Conservation (phyloP, 805 yeast species). For the Saccharomycopsis capsularis region DNA sequence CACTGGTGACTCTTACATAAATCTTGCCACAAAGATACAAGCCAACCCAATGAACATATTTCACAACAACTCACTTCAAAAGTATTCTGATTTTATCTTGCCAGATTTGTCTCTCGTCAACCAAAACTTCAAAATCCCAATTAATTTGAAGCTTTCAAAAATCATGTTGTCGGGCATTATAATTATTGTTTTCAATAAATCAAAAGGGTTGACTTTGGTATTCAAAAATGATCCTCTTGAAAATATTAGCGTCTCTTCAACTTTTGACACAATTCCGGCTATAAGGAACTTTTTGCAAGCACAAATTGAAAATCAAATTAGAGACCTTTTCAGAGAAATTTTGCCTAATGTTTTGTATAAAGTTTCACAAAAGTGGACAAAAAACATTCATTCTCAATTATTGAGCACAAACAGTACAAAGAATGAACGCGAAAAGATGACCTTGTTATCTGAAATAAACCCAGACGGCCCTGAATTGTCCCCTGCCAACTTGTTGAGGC, state of each 20-base stretch:
- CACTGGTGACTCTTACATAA: slow-evolving; percentile 67
- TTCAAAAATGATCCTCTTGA: slow-evolving; percentile 87
- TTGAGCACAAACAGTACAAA: slow-evolving; percentile 13
- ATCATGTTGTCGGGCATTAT: slow-evolving; percentile 74
- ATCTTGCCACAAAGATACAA: slow-evolving; percentile 71
- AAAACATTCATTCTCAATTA: slow-evolving; percentile 28
- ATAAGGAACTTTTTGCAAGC: slow-evolving; percentile 76
- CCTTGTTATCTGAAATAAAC: slow-evolving; percentile 44
- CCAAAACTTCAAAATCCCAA: slow-evolving; percentile 68
- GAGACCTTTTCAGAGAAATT: slow-evolving; percentile 76
- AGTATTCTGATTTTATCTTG: slow-evolving; percentile 46
- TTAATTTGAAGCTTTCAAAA: slow-evolving; percentile 66
- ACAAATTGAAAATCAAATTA: slow-evolving; percentile 74
- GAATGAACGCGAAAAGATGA: slow-evolving; percentile 27
- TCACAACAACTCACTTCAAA: slow-evolving; percentile 29
- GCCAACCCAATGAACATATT: slow-evolving; percentile 78
- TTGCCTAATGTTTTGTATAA: slow-evolving; percentile 76
- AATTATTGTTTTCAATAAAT: slow-evolving; percentile 71
- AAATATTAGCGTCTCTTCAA: slow-evolving; percentile 70
- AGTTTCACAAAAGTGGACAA: slow-evolving; percentile 57
- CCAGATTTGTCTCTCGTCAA: slow-evolving; percentile 63
- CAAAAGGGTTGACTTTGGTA: slow-evolving; percentile 79
- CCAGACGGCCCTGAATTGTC: slow-evolving; percentile 56
- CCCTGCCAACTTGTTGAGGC: slow-evolving; percentile 58
- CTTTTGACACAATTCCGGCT: slow-evolving; percentile 81